Percentiles rank a stretch among this genome's conserved stretches.
Conservation (phyloP, 768 basidiomycete species). For the Tremella yokohamensis region DNA sequence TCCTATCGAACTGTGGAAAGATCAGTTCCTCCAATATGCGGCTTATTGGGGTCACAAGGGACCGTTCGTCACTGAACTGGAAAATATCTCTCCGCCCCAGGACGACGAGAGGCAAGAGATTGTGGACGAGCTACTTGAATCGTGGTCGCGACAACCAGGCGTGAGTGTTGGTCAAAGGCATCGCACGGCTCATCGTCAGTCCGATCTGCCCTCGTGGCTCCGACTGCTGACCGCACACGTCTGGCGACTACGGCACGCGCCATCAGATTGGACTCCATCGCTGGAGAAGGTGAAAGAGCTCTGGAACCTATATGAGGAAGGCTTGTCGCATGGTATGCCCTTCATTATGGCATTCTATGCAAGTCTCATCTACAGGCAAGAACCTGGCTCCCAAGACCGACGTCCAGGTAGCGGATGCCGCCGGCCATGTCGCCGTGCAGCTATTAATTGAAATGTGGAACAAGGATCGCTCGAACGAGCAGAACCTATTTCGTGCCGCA, state of each 20-base stretch:
- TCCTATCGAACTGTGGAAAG: slow-evolving; percentile 3
- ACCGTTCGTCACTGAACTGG: slow-evolving; percentile 33
- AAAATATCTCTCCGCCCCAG: slow-evolving; percentile 3
- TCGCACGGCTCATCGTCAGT: slow-evolving; percentile 5
- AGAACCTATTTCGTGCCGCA: slow-evolving; percentile 25
- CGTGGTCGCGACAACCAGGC: too few relatives aligned
- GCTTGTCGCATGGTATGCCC: slow-evolving; percentile 35
- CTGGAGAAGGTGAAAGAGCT: slow-evolving; percentile 14
- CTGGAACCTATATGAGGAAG: slow-evolving; percentile 30
- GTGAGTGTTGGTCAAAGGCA: too few relatives aligned
- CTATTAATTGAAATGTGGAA: background rate
- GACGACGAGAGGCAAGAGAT: too few relatives aligned
- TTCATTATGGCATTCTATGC: background rate
- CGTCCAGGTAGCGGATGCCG: slow-evolving; percentile 30
- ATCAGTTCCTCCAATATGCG: slow-evolving; percentile 33
- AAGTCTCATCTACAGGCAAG: slow-evolving; percentile 13
- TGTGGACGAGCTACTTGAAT: too few relatives aligned
- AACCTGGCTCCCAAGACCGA: slow-evolving; percentile 33
- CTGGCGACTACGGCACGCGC: slow-evolving; percentile 13
- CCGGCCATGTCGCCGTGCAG: background rate
- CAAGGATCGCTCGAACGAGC: background rate
- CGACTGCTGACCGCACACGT: slow-evolving; percentile 19
- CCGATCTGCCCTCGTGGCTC: slow-evolving; percentile 20
- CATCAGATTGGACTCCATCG: slow-evolving; percentile 13
- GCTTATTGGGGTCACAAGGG: slow-evolving; percentile 36